Percentiles rank a stretch among this genome's conserved stretches.
These are phyloP conservation scores for Saccharum spontaneum DNA, from an alignment of 176 grass and related monocot species.

Conservation along the genomic window DNA sequence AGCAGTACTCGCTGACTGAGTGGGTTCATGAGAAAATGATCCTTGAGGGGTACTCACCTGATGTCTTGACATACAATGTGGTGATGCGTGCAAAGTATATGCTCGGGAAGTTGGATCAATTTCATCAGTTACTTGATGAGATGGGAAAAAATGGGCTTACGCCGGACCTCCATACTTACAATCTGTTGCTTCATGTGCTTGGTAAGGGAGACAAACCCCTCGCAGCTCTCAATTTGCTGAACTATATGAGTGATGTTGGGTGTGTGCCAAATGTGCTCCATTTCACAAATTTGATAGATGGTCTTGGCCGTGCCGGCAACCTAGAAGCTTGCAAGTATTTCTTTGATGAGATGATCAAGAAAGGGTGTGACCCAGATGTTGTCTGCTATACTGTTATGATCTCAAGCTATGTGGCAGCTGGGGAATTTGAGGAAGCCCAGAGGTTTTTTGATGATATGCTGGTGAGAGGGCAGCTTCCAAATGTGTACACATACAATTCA, in stretches of 20 bases:
- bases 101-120: constrained; percentile 82
- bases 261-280: constrained; percentile 78
- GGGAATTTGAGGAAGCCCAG: constrained; percentile 69
- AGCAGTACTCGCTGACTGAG: constrained; percentile 79
- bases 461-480: constrained; percentile 72
- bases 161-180: constrained; percentile 86
- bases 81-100: constrained; percentile 94
- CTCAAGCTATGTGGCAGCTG: constrained; percentile 70
- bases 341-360: constrained; percentile 94
- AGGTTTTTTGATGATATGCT: constrained; percentile 85
- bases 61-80: constrained; percentile 90
- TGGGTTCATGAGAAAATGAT: constrained; percentile 93
- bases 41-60: constrained; percentile 60
- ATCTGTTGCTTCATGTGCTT: constrained; percentile 90
- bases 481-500: constrained; percentile 92
- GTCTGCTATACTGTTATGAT: constrained; percentile 96
- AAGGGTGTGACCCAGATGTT: constrained; percentile 77
- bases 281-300: constrained; percentile 97
- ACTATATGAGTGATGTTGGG: constrained; percentile 87
- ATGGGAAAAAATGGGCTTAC: constrained; percentile 72
- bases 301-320: constrained; percentile 86
- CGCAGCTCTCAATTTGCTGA: constrained; percentile 88
- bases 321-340: constrained; percentile 95
- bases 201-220: constrained; percentile 92
- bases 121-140: constrained; percentile 81